Evolutionary conservation across 768 basidiomycete species (phyloP), one percentile per base, ranked within the genome.

Genomic region (Phylloporus arenicola): DNA sequence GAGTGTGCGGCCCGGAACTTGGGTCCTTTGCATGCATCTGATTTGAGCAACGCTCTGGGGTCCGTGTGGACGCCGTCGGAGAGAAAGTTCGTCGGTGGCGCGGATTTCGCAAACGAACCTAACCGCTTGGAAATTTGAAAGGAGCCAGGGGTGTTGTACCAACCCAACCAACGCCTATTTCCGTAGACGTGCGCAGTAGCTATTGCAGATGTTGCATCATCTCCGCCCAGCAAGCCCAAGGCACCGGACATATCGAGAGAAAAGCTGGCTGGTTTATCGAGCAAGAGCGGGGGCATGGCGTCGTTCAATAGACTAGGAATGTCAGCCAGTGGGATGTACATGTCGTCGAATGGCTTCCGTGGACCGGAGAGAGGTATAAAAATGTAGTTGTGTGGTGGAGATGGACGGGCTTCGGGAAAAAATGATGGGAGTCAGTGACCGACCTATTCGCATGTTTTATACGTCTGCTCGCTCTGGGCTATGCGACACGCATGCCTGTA

Each of bases 1-100:
- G 42, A 91, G 68, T 22, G 81, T 57, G 88, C 83, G 0, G 86
- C 81, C 52, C 88, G 81, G 66, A 78, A 92, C 60, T 88, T 90
- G 43, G 87, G 88, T 1, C 68, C 68, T 11, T 45, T 52, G 41
- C 24, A 43, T 4, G 47, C 33, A 22, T 53, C 57, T 24, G 51
- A 10, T 16, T 52, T 57, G 6, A 69, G 52, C 16, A 65, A 20
- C 1, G 43, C 12, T 2, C 54, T 53, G 10, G 64, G 64, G 10
- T 68, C 58, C 4, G 42, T 41, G 13, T 59, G 43, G 24, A 55
- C 39, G 14, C 51, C 17, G 4, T 39, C 33, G 12, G 33, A 39
- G 27, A 2, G 38, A 3, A 20, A 20, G 22, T 7, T 20, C 14
- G 40, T 12, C n/a, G 44, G 53, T 19, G 65, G 38, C 2, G 29